Base-by-base conservation (phyloP, 169 alveolate species). In the Cryptosporidium bovis region DNA sequence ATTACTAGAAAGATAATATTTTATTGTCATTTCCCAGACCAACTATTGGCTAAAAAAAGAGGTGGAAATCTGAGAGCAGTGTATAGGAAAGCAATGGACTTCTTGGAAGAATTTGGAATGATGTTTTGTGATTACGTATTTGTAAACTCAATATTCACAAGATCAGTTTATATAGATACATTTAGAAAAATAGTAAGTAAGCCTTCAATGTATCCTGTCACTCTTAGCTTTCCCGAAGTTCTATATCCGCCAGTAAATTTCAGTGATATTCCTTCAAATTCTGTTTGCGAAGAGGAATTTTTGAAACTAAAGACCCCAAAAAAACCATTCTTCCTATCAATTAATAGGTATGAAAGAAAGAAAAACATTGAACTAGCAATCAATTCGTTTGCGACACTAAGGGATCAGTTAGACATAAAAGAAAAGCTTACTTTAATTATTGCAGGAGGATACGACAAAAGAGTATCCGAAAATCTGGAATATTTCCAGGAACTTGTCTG, bases 21-120 rank as follows among this genome's bases (percentile, higher is more conserved):
- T 91, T 96, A 97, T 87, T 96, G 98, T 51, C 98, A 96, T 83
- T 96, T 91, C 83, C 98, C 99, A 7, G 99, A 96, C 85, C 94
- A 95, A 90, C 93, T 95, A 18, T 93, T 96, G 44, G 46, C 64
- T 20, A 20, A 3, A 16, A 44, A 62, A 60, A 58, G 65, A 24
- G 29, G 20, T 29, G 71, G 87, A 16, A 5, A 15, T 18, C 56
- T 77, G 5, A 60, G 77, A 62, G 64, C 50, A 12, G 4, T 77
- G 7, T 77, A 77, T 60, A 77, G 89, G 82, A 53, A 65, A 13
- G 24, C 64, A n/a, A 51, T 53, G 33, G 85, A 58, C 20, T 69
- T 3, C 50, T 68, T 71, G 58, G 82, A 82, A 29, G 82, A 83
- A 65, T 51, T 66, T 67, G 91, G 91, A 5, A 83, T 83, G 84